These are phyloP conservation scores for Jatropha curcas DNA, from an alignment of 345 rosid species.

Conservation along the genomic window DNA sequence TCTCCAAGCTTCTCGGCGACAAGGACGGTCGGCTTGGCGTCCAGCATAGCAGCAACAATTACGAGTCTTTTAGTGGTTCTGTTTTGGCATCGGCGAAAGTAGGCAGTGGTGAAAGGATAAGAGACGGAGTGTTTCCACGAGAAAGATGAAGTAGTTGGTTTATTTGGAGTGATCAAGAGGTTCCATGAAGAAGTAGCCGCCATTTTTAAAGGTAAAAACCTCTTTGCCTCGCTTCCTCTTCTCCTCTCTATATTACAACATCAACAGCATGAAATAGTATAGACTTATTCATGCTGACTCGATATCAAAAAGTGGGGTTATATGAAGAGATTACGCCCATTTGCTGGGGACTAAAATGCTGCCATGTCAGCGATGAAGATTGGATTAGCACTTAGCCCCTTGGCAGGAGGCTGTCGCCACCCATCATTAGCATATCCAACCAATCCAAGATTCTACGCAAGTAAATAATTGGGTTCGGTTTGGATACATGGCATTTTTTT, in stretches of 20 bases:
- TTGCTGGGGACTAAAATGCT: slow-evolving; percentile 5
- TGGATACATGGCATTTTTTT: too few species aligned
- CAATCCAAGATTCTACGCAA: neutral
- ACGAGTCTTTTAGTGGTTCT: neutral
- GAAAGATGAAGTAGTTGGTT: neutral
- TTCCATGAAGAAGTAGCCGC: slow-evolving; percentile 13
- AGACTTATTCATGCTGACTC: slow-evolving; percentile 2
- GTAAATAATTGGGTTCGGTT: neutral
- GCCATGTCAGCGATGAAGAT: slow-evolving; percentile 18
- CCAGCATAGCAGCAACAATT: slow-evolving; percentile 9
- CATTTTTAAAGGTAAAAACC: slow-evolving; percentile 2
- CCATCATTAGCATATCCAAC: neutral
- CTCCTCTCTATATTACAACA: neutral
- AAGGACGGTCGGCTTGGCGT: slow-evolving; percentile 25
- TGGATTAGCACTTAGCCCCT: neutral
- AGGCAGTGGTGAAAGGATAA: slow-evolving; percentile 2
- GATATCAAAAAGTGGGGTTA: neutral
- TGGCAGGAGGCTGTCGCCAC: too few species aligned
- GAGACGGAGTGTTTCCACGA: slow-evolving; percentile 15
- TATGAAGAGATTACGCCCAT: neutral
- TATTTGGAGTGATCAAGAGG: slow-evolving; percentile 8
- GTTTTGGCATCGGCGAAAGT: slow-evolving; percentile 5
- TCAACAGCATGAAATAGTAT: neutral
- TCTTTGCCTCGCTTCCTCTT: too few species aligned
- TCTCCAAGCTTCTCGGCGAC: slow-evolving; percentile 31